Conservation (phyloP, 352 stramenopile genomes). For the Globisporangium paddicum region DNA sequence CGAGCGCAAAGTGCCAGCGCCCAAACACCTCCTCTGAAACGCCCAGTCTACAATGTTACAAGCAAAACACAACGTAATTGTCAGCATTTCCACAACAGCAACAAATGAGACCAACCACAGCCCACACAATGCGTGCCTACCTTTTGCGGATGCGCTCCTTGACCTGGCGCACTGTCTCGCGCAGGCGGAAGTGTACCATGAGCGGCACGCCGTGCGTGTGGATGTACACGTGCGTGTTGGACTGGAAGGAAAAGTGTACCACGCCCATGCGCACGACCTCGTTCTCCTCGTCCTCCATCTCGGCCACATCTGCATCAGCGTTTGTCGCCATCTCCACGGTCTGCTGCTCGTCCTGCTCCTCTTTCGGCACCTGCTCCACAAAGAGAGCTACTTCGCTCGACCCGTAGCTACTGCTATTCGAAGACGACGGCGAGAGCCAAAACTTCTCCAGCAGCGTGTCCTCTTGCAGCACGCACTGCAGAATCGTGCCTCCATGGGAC, state of each 20-base stretch:
- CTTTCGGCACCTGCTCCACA: slow-evolving; percentile 48
- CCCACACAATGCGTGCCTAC: slow-evolving; percentile 19
- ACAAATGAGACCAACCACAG: neutral
- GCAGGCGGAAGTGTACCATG: slow-evolving; percentile 55
- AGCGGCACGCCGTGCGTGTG: slow-evolving; percentile 67
- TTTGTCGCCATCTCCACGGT: neutral
- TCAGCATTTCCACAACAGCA: neutral
- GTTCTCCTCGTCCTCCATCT: slow-evolving; percentile 15
- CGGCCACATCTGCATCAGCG: neutral
- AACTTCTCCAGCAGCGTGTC: slow-evolving; percentile 40
- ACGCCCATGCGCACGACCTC: slow-evolving; percentile 53
- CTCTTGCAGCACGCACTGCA: slow-evolving; percentile 36
- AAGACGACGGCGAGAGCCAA: slow-evolving; percentile 23
- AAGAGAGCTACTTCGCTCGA: slow-evolving; percentile 46
- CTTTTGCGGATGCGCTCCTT: slow-evolving; percentile 66
- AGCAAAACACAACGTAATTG: slow-evolving; percentile 9
- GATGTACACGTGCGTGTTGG: slow-evolving; percentile 56
- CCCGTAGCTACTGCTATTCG: slow-evolving; percentile 12
- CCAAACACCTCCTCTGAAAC: slow-evolving; percentile 62
- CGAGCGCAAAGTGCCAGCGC: slow-evolving; percentile 66
- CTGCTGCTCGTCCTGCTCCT: neutral
- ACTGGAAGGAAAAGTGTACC: slow-evolving; percentile 73
- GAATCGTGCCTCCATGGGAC: slow-evolving; percentile 53
- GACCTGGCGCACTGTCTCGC: slow-evolving; percentile 59
- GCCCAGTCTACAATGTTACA: slow-evolving; percentile 45